Conservation (phyloP, 208 protist species). For the Trypanosoma scelopori region DNA sequence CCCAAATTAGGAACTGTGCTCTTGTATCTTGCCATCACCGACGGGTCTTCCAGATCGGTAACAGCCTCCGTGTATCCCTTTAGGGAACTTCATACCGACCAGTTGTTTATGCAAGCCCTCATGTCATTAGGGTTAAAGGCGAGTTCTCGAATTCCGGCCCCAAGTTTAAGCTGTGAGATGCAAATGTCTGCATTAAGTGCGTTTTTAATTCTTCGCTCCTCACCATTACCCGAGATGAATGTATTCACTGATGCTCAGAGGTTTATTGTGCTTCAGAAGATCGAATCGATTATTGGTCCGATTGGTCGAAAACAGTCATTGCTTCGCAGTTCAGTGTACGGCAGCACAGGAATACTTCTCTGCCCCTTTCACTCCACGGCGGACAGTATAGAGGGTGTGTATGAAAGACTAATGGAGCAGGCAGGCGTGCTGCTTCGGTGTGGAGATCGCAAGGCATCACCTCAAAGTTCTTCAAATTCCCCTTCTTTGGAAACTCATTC, state of each 20-base stretch:
- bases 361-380: slow-evolving; percentile 27
- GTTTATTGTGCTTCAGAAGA: slow-evolving; percentile 5
- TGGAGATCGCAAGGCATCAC: background rate
- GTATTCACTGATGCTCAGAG: slow-evolving; percentile 20
- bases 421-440: background rate
- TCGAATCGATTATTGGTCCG: slow-evolving; percentile 10
- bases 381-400: slow-evolving; percentile 14
- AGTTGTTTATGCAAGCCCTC: slow-evolving; percentile 1
- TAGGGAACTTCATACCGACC: slow-evolving; percentile 19
- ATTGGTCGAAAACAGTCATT: background rate
- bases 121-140: slow-evolving; percentile 6
- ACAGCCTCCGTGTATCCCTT: slow-evolving; percentile 16
- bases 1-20: slow-evolving; percentile 15
- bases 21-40: slow-evolving; percentile 11
- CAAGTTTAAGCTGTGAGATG: slow-evolving; percentile 26
- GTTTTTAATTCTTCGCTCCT: slow-evolving; percentile 17
- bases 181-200: slow-evolving; percentile 29
- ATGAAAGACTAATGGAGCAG: slow-evolving; percentile 13
- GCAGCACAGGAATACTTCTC: background rate
- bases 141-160: slow-evolving; percentile 15
- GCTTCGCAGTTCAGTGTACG: slow-evolving; percentile 6
- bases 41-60: background rate
- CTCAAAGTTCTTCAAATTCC: background rate
- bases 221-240: background rate
- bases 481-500: background rate